Evolutionary conservation across 75 land plant species (phyloP), one percentile per base, ranked within the genome.

Genomic region (Pinus taeda): DNA sequence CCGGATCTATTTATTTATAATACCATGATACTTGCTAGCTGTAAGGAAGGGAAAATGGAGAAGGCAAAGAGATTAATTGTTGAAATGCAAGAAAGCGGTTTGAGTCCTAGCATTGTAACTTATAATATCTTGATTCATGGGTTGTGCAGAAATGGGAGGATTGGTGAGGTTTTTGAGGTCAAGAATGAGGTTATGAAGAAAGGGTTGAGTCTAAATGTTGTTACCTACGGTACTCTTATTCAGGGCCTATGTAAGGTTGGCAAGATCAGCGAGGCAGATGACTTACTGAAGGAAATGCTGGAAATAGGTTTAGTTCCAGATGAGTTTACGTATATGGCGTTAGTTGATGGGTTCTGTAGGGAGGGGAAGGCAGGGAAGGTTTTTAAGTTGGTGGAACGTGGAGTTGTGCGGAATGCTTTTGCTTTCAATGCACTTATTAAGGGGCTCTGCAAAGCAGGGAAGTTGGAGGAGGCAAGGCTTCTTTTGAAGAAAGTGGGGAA

Each of bases 371-470:
- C 84, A 64, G 70, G 24, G 30, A 90, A 82, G 60, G 93, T 93
- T 64, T 85, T 88, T 79, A 83, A 67, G 6, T 73, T 93, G 65
- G 85, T 81, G 65, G 64, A 62, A 22, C 4, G 73, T 67, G 88
- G 90, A 6, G 59, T 83, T 6, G 72, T 65, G 15, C 92, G 92
- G 6, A 91, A 83, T 74, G 70, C 85, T 29, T 86, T 85, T 79
- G 86, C 90, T 21, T 90, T 85, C 73, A 97, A 90, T 87, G 86
- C 96, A 4, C 70, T 95, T 75, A 86, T 97, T 7, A 85, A 81
- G 71, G 90, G 88, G 42, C 79, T 89, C 66, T 85, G 89, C 15
- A 89, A 87, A 60, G 81, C 75, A 74, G 90, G 89, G 37, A 86
- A 83, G 56, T 76, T 85, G 37, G 88, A 91, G 22, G 82, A 91